phyloP scores from a whole-genome alignment of 768 basidiomycete species.

The Lactarius pseudohatsudake region DNA sequence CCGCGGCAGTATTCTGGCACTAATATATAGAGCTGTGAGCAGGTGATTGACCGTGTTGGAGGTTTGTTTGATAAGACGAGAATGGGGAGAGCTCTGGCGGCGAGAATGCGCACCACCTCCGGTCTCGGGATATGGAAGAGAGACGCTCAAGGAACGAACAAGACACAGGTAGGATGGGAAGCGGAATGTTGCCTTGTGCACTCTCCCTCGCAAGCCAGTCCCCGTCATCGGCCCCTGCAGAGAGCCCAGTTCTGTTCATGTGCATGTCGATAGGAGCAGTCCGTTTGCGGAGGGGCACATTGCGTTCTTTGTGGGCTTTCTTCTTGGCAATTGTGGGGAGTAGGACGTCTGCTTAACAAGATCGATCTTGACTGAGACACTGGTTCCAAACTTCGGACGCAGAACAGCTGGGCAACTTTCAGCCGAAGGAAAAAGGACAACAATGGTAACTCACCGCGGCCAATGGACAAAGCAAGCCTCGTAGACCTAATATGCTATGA shows the following conservation, averaged over 20 bases:
- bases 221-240: constrained; percentile 62
- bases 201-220: constrained; percentile 69
- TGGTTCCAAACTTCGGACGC: constrained; percentile 77
- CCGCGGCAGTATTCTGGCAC: no score
- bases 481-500: constrained; percentile 35
- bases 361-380: constrained; percentile 92
- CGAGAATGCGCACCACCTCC: no score
- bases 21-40: no score
- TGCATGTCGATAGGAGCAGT: constrained; percentile 90
- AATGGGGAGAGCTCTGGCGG: no score
- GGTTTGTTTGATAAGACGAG: no score
- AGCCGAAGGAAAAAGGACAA: neutral
- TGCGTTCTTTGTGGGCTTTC: constrained; percentile 84
- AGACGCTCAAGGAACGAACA: no score
- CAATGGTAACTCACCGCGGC: constrained; percentile 61
- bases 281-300: constrained; percentile 78
- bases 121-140: no score
- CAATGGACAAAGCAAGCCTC: constrained; percentile 85
- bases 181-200: constrained; percentile 33
- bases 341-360: constrained; percentile 69
- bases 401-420: constrained; percentile 52
- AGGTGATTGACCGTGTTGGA: no score
- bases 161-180: constrained; percentile 22
- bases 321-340: constrained; percentile 82
- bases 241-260: constrained; percentile 66